Conservation (phyloP, 2,329 filamentous ascomycete genomes). For the Colletotrichum gigasporum region DNA sequence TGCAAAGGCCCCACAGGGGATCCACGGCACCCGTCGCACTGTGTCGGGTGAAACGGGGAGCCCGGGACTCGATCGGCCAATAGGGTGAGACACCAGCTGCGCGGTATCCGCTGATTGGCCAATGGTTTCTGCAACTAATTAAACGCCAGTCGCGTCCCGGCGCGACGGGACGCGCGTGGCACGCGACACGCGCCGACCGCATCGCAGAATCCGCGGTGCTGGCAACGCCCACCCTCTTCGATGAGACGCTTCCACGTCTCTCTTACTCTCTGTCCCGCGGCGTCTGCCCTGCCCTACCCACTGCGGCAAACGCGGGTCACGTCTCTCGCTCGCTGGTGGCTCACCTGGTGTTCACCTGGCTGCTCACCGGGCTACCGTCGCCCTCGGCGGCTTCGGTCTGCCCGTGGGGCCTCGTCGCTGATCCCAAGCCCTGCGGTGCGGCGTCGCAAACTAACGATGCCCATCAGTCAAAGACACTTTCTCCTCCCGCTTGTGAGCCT, state of each 20-base stretch:
- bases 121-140: slow-evolving; percentile 20
- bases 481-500: slow-evolving; percentile 1
- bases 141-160: slow-evolving; percentile 14
- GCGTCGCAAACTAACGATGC: background rate
- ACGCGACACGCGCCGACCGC: slow-evolving; percentile 27
- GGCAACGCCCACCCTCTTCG: slow-evolving; percentile 1
- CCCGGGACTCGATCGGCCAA: slow-evolving; percentile 2
- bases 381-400: too few relatives aligned
- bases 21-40: slow-evolving; percentile 13
- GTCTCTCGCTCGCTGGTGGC: background rate
- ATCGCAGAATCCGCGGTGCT: slow-evolving; percentile 7
- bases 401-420: background rate
- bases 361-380: background rate
- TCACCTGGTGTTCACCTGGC: background rate
- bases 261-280: background rate
- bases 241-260: background rate
- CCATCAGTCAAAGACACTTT: background rate
- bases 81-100: background rate
- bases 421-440: background rate
- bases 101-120: background rate
- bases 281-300: background rate
- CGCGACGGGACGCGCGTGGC: slow-evolving; percentile 19
- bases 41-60: slow-evolving; percentile 23
- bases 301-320: slow-evolving; percentile 4
- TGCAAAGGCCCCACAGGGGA: background rate